Percentiles rank a stretch among this genome's conserved stretches.
These are phyloP conservation scores for Zygotorulaspora danielsina DNA, from an alignment of 805 yeast species.

Conservation along the genomic window DNA sequence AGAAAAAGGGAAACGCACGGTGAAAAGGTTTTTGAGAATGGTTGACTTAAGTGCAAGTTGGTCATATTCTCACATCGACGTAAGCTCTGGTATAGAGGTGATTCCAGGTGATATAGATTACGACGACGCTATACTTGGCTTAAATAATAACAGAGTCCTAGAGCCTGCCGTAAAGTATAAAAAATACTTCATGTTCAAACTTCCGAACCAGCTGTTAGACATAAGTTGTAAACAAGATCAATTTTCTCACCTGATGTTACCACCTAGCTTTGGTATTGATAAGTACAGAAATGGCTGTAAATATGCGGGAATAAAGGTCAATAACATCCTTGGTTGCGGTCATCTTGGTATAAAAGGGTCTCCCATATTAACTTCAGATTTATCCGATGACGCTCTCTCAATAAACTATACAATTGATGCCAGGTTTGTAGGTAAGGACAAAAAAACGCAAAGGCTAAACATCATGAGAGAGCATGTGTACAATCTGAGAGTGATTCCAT, in stretches of 20 bases:
- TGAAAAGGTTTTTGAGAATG: constrained; percentile 54
- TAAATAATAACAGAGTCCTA: constrained; percentile 46
- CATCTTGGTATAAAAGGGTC: constrained; percentile 48
- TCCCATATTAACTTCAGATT: constrained; percentile 50
- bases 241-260: constrained; percentile 37
- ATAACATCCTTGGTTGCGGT: constrained; percentile 44
- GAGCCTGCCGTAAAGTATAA: constrained; percentile 49
- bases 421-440: constrained; percentile 47
- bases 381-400: constrained; percentile 44
- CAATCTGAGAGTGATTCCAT: constrained; percentile 40
- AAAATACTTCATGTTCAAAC: constrained; percentile 55
- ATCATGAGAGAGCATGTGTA: constrained; percentile 38
- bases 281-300: constrained; percentile 31
- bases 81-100: constrained; percentile 49
- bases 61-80: constrained; percentile 50
- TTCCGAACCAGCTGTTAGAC: constrained; percentile 52
- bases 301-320: constrained; percentile 33
- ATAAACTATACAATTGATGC: constrained; percentile 55
- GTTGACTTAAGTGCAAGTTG: constrained; percentile 53
- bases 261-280: constrained; percentile 42
- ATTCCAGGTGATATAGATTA: constrained; percentile 43
- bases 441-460: constrained; percentile 27
- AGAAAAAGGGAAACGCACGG: constrained; percentile 34
- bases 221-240: constrained; percentile 47
- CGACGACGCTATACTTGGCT: constrained; percentile 48